These are phyloP conservation scores for Vanderwaltozyma polyspora DNA, from an alignment of 805 yeast genomes.

Conservation along the genomic window DNA sequence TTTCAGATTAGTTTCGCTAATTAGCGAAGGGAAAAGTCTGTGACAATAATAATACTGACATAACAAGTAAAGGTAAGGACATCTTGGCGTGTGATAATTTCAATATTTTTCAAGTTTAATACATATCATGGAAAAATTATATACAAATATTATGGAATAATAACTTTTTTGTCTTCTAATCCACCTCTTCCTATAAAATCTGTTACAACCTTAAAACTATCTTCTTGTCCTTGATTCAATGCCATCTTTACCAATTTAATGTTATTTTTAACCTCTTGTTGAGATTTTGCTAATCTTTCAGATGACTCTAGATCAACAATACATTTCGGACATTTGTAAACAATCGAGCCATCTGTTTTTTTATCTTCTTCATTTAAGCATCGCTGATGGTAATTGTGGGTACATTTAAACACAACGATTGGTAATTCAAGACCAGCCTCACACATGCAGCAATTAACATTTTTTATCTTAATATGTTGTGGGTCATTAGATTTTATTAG, in stretches of 20 bases:
- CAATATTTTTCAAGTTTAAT: too few species aligned
- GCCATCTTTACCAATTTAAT: slow-evolving; percentile 51
- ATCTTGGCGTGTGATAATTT: too few species aligned
- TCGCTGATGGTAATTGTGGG: slow-evolving; percentile 74
- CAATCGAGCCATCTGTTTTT: slow-evolving; percentile 8
- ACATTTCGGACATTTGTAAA: slow-evolving; percentile 62
- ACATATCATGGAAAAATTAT: too few species aligned
- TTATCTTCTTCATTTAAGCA: slow-evolving; percentile 48
- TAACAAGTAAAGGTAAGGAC: too few species aligned
- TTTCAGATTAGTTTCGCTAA: too few species aligned
- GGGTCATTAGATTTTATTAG: slow-evolving; percentile 31
- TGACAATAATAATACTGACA: too few species aligned
- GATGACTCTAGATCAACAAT: slow-evolving; percentile 59
- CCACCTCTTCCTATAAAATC: slow-evolving; percentile 87
- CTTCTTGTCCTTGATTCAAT: slow-evolving; percentile 36
- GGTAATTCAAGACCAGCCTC: slow-evolving; percentile 61
- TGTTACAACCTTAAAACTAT: slow-evolving; percentile 62
- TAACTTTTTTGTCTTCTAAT: slow-evolving; percentile 40
- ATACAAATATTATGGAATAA: too few species aligned
- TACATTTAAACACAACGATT: slow-evolving; percentile 71
- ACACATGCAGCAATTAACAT: slow-evolving; percentile 57
- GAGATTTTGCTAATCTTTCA: slow-evolving; percentile 44
- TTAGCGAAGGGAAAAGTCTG: too few species aligned
- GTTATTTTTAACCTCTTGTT: slow-evolving; percentile 50
- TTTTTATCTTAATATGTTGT: slow-evolving; percentile 37